phyloP scores from a whole-genome alignment of 2,329 filamentous ascomycete genomes.

The Colletotrichum lupini region DNA sequence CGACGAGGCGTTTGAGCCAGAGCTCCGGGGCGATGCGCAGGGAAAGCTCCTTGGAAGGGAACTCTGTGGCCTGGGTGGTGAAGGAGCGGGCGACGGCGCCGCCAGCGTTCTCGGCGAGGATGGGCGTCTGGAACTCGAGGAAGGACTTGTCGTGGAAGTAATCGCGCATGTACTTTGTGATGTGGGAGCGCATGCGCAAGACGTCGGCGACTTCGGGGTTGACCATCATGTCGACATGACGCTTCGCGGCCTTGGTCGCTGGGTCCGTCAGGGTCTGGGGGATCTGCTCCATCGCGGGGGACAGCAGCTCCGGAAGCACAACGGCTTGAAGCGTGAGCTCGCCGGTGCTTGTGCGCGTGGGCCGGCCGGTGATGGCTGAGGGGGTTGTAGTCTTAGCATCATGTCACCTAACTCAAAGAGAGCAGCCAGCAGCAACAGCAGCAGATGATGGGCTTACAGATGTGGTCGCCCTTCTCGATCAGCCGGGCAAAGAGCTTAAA shows the following conservation, averaged over 20 bases:
- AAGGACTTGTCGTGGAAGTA: conserved; percentile 80
- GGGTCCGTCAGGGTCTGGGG: conserved; percentile 77
- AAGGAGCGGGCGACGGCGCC: conserved; percentile 91
- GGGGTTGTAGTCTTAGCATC: conserved; percentile 36
- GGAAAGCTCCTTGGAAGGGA: conserved; percentile 76
- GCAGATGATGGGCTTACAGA: conserved; percentile 67
- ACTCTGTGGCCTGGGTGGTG: conserved; percentile 80
- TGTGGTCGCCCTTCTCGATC: conserved; percentile 83
- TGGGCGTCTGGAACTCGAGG: conserved; percentile 90
- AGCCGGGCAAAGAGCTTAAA: conserved; percentile 73
- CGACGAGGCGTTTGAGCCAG: conserved; percentile 91
- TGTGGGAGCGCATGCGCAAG: conserved; percentile 77
- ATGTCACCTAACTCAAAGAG: neutral
- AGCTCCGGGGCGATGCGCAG: conserved; percentile 93
- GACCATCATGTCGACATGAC: conserved; percentile 88
- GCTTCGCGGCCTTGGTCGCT: conserved; percentile 79
- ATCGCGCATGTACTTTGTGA: conserved; percentile 79
- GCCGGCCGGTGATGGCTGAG: conserved; percentile 75
- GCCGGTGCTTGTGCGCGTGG: conserved; percentile 76
- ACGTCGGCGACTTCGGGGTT: conserved; percentile 75
- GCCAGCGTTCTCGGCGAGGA: conserved; percentile 84
- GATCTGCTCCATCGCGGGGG: conserved; percentile 83
- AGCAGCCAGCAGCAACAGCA: neutral
- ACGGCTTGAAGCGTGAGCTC: conserved; percentile 80
- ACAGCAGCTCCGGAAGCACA: conserved; percentile 76